Evolutionary conservation across 2,329 filamentous ascomycete species (phyloP).

Genomic region (Bipolaris bicolor): DNA sequence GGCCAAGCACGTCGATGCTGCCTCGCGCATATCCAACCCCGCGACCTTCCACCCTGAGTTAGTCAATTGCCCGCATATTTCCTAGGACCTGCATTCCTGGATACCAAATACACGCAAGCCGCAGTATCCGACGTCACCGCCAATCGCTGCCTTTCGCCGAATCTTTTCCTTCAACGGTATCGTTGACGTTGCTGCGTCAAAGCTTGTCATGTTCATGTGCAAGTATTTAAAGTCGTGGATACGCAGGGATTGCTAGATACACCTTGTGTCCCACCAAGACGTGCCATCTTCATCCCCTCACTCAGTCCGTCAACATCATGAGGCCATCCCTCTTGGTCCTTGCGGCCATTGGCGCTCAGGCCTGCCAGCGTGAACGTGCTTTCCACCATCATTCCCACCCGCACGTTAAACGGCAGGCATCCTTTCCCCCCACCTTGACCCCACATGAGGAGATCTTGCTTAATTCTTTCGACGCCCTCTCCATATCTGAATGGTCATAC

Average conservation of each 20-base stretch:
- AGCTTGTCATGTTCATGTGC: background rate
- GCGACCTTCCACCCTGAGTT: slow-evolving; percentile 43
- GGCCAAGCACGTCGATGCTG: slow-evolving; percentile 31
- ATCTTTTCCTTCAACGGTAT: slow-evolving; percentile 8
- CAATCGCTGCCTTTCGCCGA: slow-evolving; percentile 6
- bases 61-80: slow-evolving; percentile 26
- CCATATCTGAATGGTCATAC: slow-evolving; percentile 48
- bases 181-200: slow-evolving; percentile 30
- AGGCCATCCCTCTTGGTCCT: slow-evolving; percentile 32
- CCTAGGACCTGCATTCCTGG: slow-evolving; percentile 19
- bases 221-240: slow-evolving; percentile 21
- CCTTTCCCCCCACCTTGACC: slow-evolving; percentile 44
- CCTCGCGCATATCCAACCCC: slow-evolving; percentile 24
- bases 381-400: slow-evolving; percentile 30
- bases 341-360: slow-evolving; percentile 40
- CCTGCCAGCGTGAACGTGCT: slow-evolving; percentile 43
- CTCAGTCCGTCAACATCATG: slow-evolving; percentile 35
- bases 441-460: slow-evolving; percentile 49
- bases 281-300: background rate
- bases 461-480: slow-evolving; percentile 50
- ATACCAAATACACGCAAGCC: slow-evolving; percentile 1
- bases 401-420: slow-evolving; percentile 37
- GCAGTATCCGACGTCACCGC: slow-evolving; percentile 8
- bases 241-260: background rate
- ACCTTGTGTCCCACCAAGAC: slow-evolving; percentile 11